These are phyloP conservation scores for Lepiota brunneoincarnata DNA, from an alignment of 768 basidiomycete genomes.

Conservation along the genomic window DNA sequence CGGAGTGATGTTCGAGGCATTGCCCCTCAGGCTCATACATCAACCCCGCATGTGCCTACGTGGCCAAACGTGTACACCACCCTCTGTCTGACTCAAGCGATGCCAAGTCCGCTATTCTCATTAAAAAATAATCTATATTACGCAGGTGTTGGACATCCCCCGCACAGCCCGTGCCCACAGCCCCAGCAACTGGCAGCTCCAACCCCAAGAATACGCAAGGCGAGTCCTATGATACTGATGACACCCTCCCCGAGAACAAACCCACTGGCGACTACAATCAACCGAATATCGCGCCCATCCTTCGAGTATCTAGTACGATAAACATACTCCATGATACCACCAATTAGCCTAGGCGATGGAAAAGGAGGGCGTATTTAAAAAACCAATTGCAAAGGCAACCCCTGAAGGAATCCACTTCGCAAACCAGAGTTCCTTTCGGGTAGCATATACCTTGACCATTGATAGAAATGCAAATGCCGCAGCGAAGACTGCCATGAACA, in stretches of 20 bases:
- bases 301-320: conserved; percentile 55
- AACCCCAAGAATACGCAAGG: conserved; percentile 71
- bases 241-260: conserved; percentile 97
- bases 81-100: not conserved
- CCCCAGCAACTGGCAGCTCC: conserved; percentile 84
- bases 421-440: conserved; percentile 44
- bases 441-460: conserved; percentile 59
- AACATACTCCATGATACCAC: conserved; percentile 77
- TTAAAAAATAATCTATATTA: conserved; percentile 14
- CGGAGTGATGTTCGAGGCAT: not conserved
- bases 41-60: not conserved
- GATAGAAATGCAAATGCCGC: conserved; percentile 67
- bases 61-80: conserved; percentile 6
- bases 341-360: conserved; percentile 87
- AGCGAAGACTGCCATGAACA: conserved; percentile 82
- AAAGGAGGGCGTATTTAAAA: conserved; percentile 94
- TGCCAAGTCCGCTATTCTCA: not conserved
- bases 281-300: conserved; percentile 58
- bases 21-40: not conserved
- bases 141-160: conserved; percentile 50
- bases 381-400: conserved; percentile 93
- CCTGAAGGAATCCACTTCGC: conserved; percentile 89
- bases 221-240: conserved; percentile 74
- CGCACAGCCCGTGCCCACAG: conserved; percentile 73
- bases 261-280: conserved; percentile 90